phyloP scores from a whole-genome alignment of 1,139 yeast genomes.

The Suhomyces bolitotheri region DNA sequence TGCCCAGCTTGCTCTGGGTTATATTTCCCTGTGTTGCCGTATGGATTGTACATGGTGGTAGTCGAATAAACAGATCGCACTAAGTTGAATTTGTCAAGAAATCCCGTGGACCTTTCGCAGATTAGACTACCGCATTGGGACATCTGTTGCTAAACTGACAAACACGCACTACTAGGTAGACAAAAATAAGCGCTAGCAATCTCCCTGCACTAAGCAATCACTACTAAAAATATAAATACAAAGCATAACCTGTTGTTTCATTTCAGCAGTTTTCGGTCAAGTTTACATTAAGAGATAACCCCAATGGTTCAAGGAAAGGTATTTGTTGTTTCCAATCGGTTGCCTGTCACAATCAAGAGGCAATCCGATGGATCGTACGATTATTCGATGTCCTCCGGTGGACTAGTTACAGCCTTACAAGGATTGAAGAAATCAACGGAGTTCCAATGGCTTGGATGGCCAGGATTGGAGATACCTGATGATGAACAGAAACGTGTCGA shows the following conservation, averaged over 20 bases:
- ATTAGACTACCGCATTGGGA: slow-evolving; percentile 7
- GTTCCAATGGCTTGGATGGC: slow-evolving; percentile 99
- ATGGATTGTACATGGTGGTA: slow-evolving; percentile 49
- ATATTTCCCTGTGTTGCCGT: slow-evolving; percentile 32
- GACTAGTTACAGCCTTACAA: slow-evolving; percentile 91
- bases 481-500: slow-evolving; percentile 71
- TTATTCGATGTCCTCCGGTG: slow-evolving; percentile 92
- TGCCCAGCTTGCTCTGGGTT: no score
- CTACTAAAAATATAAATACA: background rate
- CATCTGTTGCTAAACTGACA: background rate
- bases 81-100: background rate
- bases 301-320: slow-evolving; percentile 59
- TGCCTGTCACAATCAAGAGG: slow-evolving; percentile 87
- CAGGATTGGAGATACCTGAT: slow-evolving; percentile 82
- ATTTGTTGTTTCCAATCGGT: slow-evolving; percentile 87
- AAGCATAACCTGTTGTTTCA: background rate
- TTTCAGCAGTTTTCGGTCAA: no score
- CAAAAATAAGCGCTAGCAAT: background rate
- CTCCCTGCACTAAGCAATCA: background rate
- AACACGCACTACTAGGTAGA: background rate
- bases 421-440: slow-evolving; percentile 83
- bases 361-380: slow-evolving; percentile 59
- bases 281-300: background rate
- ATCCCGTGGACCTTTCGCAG: background rate
- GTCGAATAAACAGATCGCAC: background rate